Evolutionary conservation across 352 stramenopile species (phyloP).

Genomic region (Pythium coloratum): DNA sequence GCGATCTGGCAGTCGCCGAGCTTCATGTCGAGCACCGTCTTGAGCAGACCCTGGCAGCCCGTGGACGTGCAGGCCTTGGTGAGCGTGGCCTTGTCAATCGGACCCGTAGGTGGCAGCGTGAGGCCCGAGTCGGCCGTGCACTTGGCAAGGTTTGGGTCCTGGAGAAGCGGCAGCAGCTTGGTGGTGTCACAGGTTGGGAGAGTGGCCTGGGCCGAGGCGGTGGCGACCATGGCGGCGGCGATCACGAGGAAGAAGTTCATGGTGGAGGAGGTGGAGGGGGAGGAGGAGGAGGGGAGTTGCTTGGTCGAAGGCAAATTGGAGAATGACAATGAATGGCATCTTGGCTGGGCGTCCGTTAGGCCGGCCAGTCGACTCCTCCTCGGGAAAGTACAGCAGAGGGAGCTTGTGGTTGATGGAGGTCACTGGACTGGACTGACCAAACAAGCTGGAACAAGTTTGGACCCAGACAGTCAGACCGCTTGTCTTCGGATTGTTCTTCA

Average conservation of each 20-base stretch:
- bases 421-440: too few species aligned
- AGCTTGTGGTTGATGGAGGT: too few species aligned
- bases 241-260: not conserved
- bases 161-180: slow-evolving; percentile 1
- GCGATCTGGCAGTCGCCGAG: slow-evolving; percentile 19
- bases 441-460: too few species aligned
- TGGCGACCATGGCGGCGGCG: slow-evolving; percentile 6
- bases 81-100: slow-evolving; percentile 2
- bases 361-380: too few species aligned
- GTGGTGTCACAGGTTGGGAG: slow-evolving; percentile 5
- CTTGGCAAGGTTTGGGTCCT: not conserved
- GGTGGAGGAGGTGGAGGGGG: not conserved
- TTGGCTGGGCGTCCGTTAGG: too few species aligned
- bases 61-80: slow-evolving; percentile 27
- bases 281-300: not conserved
- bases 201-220: slow-evolving; percentile 7
- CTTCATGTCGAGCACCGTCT: slow-evolving; percentile 10
- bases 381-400: too few species aligned
- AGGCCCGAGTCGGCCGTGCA: slow-evolving; percentile 13
- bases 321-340: not conserved
- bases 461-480: too few species aligned
- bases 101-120: not conserved
- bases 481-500: too few species aligned
- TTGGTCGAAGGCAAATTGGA: not conserved
- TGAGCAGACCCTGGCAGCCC: slow-evolving; percentile 27